Evolutionary conservation across 2,329 filamentous ascomycete genomes (phyloP).

Genomic region (Pestalotiopsis sp.): DNA sequence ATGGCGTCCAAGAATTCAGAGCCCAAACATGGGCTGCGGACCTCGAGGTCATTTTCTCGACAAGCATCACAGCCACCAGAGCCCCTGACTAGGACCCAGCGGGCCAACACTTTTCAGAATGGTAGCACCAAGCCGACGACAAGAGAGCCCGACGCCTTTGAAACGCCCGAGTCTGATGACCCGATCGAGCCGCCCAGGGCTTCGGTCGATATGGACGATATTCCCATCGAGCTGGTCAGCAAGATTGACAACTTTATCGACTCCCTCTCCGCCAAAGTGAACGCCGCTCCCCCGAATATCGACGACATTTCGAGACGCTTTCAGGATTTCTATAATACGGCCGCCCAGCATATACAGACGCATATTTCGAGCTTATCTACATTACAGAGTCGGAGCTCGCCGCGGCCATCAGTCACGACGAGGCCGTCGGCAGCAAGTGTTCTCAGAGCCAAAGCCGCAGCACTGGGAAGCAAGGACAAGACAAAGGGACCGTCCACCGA

Average conservation of each 20-base stretch:
- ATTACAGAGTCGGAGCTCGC: conserved; percentile 69
- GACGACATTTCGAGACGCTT: conserved; percentile 84
- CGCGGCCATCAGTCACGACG: conserved; percentile 53
- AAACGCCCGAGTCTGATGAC: conserved; percentile 47
- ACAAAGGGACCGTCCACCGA: conserved; percentile 43
- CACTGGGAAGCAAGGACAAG: conserved; percentile 54
- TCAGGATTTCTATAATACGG: conserved; percentile 87
- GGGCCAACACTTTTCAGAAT: conserved; percentile 48
- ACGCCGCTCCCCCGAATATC: conserved; percentile 79
- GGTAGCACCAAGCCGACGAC: conserved; percentile 29
- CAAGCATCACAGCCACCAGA: conserved; percentile 28
- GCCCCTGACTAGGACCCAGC: conserved; percentile 36
- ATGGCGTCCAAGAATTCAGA: conserved; percentile 22
- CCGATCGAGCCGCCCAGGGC: conserved; percentile 46
- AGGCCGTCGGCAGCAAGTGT: conserved; percentile 57
- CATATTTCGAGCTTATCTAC: conserved; percentile 81
- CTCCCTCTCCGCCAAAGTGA: conserved; percentile 82
- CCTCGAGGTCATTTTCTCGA: conserved; percentile 26
- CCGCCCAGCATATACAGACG: conserved; percentile 79
- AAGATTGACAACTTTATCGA: conserved; percentile 92
- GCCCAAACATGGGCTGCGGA: conserved; percentile 25
- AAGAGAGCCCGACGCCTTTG: conserved; percentile 45
- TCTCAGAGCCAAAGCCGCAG: conserved; percentile 55
- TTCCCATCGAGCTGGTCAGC: conserved; percentile 91
- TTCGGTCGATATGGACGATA: conserved; percentile 77